phyloP scores from a whole-genome alignment of 768 basidiomycete genomes.

The Suillus ampliporus region DNA sequence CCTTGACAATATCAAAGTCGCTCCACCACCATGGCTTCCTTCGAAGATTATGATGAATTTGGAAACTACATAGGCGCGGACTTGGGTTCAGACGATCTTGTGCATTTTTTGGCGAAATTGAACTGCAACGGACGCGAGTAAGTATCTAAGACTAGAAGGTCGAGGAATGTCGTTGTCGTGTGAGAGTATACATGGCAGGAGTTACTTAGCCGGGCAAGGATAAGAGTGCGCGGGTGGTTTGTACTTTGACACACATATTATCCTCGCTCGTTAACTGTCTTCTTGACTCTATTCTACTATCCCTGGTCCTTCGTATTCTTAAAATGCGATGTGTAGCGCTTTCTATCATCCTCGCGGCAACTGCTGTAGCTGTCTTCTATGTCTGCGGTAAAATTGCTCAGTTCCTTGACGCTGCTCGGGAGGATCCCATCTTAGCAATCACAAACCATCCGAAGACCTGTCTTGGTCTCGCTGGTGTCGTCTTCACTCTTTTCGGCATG shows the following conservation, averaged over 20 bases:
- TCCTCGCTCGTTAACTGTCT: conserved; percentile 39
- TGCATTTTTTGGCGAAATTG: conserved; percentile 30
- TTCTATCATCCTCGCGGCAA: conserved; percentile 70
- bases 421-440: conserved; percentile 82
- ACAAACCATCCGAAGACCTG: conserved; percentile 90
- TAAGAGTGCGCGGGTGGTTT: conserved; percentile 34
- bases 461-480: conserved; percentile 70
- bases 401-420: conserved; percentile 80
- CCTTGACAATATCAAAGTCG: conserved; percentile 8
- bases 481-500: conserved; percentile 86
- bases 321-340: conserved; percentile 88
- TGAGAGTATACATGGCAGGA: conserved; percentile 10
- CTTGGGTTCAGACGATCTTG: conserved; percentile 80
- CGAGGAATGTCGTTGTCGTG: conserved; percentile 1
- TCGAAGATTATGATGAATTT: conserved; percentile 90
- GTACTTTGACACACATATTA: conserved; percentile 33
- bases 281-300: conserved; percentile 35
- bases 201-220: conserved; percentile 37
- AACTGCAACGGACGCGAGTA: not conserved
- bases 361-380: conserved; percentile 40
- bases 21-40: conserved; percentile 52
- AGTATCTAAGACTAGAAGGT: conserved; percentile 5
- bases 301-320: conserved; percentile 71
- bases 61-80: conserved; percentile 98
- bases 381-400: conserved; percentile 76